phyloP scores from a whole-genome alignment of 1,284 basidiomycete genomes.

The Heterobasidion occidentale region DNA sequence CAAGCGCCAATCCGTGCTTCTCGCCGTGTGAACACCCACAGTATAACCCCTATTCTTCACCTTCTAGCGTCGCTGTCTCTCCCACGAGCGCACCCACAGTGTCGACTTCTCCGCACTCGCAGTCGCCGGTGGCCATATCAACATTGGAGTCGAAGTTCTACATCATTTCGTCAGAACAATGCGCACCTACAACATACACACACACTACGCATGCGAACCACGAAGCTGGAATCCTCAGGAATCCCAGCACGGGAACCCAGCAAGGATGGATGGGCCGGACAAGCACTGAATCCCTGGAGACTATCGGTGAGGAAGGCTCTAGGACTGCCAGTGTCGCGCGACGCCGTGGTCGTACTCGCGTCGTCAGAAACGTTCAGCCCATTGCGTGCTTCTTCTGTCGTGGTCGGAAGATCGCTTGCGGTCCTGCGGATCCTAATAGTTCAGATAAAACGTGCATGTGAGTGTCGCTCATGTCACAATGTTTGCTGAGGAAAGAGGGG shows the following conservation, averaged over 20 bases:
- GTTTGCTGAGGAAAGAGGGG: background rate
- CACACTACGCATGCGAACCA: background rate
- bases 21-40: too few species aligned
- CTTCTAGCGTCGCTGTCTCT: too few species aligned
- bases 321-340: background rate
- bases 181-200: background rate
- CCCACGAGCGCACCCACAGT: too few species aligned
- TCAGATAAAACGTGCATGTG: slow-evolving; percentile 55
- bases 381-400: slow-evolving; percentile 57
- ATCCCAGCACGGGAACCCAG: background rate
- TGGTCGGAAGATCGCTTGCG: slow-evolving; percentile 58
- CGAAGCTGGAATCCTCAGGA: background rate
- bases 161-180: too few species aligned
- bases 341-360: background rate
- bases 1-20: too few species aligned
- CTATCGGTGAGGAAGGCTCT: background rate
- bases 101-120: too few species aligned
- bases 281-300: background rate
- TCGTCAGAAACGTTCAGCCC: background rate
- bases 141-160: too few species aligned
- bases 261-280: background rate
- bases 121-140: too few species aligned
- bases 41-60: too few species aligned
- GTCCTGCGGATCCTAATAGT: slow-evolving; percentile 39
- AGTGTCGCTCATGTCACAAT: slow-evolving; percentile 19